Base-by-base conservation (phyloP, 768 basidiomycete species). In the Cantharellus cinnabarinus region DNA sequence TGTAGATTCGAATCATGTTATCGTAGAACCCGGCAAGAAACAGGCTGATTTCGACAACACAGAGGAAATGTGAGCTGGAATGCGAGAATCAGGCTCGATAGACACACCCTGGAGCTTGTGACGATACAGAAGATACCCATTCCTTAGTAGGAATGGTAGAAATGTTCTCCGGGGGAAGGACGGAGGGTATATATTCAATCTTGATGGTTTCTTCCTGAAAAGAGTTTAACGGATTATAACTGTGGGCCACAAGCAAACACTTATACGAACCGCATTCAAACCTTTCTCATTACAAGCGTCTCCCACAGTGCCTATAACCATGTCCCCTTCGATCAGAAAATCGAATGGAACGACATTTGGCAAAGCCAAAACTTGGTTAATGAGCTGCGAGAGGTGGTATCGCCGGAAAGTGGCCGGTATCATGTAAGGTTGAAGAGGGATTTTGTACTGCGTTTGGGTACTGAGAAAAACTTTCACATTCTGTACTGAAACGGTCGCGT, bases 361-460 rank as follows among this genome's bases (percentile, higher is more conserved):
- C 15, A 85, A 78, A 35, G 78, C 76, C 37, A 98, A 74, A 0
- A 93, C 88, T 67, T 95, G 95, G 73, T 99, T 99, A 60, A 99
- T 81, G 50, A 98, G 82, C 62, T 97, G 90, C 1, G 93, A 97
- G 40, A 99, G 83, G 65, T 97, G 94, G 69, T 86, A 98, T n/a
- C 94, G 81, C 60, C 77, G 79, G 91, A 91, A 98, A 69, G 78
- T 72, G 0, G 81, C 75, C 2, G 95, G 94, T 14, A 98, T 83
- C 80, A 95, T 82, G 68, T 89, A 97, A 66, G 89, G 89, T 68
- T 91, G 87, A 1, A 81, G 76, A 0, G 85, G 90, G 7, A 94
- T 77, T 5, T 79, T 75, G 68, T 90, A 88, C 2, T 72, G 71
- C 0, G 83, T 79, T 58, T 81, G 75, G 0, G 88, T 89, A 15